Evolutionary conservation across 495 filamentous ascomycete species (phyloP).

Genomic region (Elasticomyces elasticus): DNA sequence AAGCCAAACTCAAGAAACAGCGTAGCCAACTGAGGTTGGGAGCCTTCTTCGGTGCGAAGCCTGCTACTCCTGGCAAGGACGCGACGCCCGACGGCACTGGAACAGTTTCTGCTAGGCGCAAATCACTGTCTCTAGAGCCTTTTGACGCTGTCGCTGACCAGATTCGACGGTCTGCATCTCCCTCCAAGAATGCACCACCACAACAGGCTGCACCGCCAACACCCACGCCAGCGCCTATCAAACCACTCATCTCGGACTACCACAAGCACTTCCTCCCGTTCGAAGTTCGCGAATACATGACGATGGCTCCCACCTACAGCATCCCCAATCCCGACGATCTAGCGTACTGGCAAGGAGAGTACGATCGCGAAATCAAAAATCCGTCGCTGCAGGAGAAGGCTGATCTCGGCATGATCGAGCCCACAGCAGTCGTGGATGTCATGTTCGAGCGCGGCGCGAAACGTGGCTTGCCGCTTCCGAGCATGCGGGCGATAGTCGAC

Average conservation of each 20-base stretch:
- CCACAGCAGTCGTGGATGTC: slow-evolving; percentile 10
- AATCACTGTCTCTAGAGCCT: slow-evolving; percentile 28
- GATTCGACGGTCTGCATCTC: slow-evolving; percentile 12
- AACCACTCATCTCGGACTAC: slow-evolving; percentile 47
- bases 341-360: slow-evolving; percentile 12
- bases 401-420: slow-evolving; percentile 14
- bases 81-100: neutral
- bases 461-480: slow-evolving; percentile 42
- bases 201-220: neutral
- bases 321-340: slow-evolving; percentile 15
- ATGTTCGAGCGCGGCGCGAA: slow-evolving; percentile 28
- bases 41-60: slow-evolving; percentile 17
- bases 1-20: slow-evolving; percentile 62
- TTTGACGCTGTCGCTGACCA: slow-evolving; percentile 21
- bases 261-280: slow-evolving; percentile 57
- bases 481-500: slow-evolving; percentile 59
- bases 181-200: slow-evolving; percentile 1
- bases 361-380: slow-evolving; percentile 13
- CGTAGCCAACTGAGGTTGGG: slow-evolving; percentile 31
- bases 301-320: slow-evolving; percentile 18
- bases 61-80: slow-evolving; percentile 8
- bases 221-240: slow-evolving; percentile 21
- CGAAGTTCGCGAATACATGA: slow-evolving; percentile 23
- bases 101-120: slow-evolving; percentile 14
- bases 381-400: slow-evolving; percentile 10